Base-by-base conservation (phyloP, 2,329 filamentous ascomycete genomes). In the Ophiostoma pallidulum region DNA sequence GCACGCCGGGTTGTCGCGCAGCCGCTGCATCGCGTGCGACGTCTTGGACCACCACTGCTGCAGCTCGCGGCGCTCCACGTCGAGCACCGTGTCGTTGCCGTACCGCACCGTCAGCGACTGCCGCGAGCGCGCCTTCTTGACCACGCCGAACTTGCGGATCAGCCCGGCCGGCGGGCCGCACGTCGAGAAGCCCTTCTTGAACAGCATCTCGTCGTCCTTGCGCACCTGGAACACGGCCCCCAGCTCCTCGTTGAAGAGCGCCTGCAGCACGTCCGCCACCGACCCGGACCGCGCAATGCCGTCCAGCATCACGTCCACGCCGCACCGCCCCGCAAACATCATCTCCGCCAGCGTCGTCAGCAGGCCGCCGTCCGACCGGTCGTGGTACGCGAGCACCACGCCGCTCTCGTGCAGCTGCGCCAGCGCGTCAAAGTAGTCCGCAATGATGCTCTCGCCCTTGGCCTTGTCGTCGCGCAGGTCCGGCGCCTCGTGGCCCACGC, bases 321-420 rank as follows among this genome's bases (percentile, higher is more conserved):
- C 92, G 59, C 86, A 94, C 48, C 90, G 84, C 24, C 92, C 92
- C 28, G 92, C 91, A 63, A 97, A 97, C 80, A 94, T 94, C 92
- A 97, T 97, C 67, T 98, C 92, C 3, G 82, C 86, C 29, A 97
- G 69, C 6, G 91, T 90, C 1, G 91, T 92, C 61, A 97, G 78
- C 9, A 97, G 71, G 59, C 92, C 92, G 64, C 91, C 92, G 63
- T 97, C 91, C 0, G 89, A 96, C 40, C 86, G 78, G 65, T 97
- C 92, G 63, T 97, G 92, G 63, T 97, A 97, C 4, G 91, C 91
- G 19, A 97, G 77, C 10, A 97, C 90, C 33, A 75, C 66, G 37
- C 69, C 67, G 54, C 66, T 72, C 65, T 74, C 69, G 59, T 82
- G 78, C 41, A 82, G 66, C 57, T 82, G 78, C 40, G 69, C 70